A percentile compares a stretch with the other conserved stretches of the same genome.
Conservation (phyloP, 176 grass and related monocot genomes). For the Bromus sterilis region DNA sequence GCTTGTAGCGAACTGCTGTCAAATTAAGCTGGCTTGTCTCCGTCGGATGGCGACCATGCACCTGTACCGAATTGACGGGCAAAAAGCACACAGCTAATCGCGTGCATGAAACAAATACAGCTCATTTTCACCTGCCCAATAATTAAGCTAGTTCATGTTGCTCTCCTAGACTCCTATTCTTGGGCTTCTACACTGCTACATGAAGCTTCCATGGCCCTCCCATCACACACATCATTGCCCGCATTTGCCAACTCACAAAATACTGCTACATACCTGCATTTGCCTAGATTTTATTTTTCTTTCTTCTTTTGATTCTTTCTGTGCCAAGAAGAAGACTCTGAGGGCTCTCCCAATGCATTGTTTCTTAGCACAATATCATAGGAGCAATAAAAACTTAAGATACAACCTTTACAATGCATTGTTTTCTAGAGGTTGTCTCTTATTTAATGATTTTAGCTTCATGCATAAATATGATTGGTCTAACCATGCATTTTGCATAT, state of each 20-base stretch:
- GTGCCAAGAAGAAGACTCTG: not conserved
- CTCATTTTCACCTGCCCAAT: not conserved
- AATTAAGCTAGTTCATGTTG: not conserved
- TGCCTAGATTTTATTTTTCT: not conserved
- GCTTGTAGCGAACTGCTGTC: not conserved
- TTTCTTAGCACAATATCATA: too few species aligned
- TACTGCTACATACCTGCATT: not conserved
- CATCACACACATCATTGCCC: not conserved
- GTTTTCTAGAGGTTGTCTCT: too few species aligned
- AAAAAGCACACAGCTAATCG: not conserved
- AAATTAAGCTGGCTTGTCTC: not conserved
- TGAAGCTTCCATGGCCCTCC: not conserved
- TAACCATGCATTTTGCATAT: too few species aligned
- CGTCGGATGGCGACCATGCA: constrained; percentile 25
- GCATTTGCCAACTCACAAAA: not conserved
- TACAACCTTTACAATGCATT: too few species aligned
- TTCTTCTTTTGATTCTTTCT: not conserved
- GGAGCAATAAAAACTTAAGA: too few species aligned
- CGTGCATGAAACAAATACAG: not conserved
- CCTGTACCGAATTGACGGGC: constrained; percentile 8
- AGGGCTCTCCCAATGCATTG: too few species aligned
- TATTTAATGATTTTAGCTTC: too few species aligned
- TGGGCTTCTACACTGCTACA: not conserved
- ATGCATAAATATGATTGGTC: too few species aligned
- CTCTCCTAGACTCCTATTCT: not conserved